Evolutionary conservation across 2,329 filamentous ascomycete species (phyloP).

Genomic region (Cladobotryum mycophilum): DNA sequence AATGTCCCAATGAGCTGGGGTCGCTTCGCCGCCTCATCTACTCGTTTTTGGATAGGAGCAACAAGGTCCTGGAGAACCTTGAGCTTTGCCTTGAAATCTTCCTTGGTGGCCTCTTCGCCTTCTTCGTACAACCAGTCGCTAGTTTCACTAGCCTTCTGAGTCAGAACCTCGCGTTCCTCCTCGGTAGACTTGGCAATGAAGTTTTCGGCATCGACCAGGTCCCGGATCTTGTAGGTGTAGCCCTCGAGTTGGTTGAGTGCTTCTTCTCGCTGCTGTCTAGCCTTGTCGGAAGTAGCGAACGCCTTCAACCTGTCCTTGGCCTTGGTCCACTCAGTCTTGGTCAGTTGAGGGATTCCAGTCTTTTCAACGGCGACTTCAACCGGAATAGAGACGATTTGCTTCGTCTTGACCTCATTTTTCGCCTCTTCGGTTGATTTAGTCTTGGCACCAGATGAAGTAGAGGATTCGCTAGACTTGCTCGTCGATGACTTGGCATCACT

Average conservation of each 20-base stretch:
- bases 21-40: constrained; percentile 64
- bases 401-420: constrained; percentile 53
- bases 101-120: constrained; percentile 63
- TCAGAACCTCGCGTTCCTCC: constrained; percentile 59
- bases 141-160: constrained; percentile 59
- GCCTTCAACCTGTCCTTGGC: constrained; percentile 68
- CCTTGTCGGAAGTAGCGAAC: constrained; percentile 77
- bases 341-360: constrained; percentile 41
- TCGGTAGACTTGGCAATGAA: constrained; percentile 69
- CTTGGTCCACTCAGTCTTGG: constrained; percentile 43
- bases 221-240: constrained; percentile 83
- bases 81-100: constrained; percentile 69
- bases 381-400: constrained; percentile 50
- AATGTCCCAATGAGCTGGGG: constrained; percentile 63
- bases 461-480: constrained; percentile 18
- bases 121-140: constrained; percentile 92
- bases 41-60: constrained; percentile 67
- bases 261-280: constrained; percentile 74
- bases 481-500: constrained; percentile 32
- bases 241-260: constrained; percentile 84
- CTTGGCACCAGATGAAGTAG: constrained; percentile 26
- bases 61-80: constrained; percentile 71
- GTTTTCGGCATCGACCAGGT: constrained; percentile 69
- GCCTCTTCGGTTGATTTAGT: constrained; percentile 36
- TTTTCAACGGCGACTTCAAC: constrained; percentile 45